Percentiles rank a stretch among this genome's conserved stretches.
These are phyloP conservation scores for Aspergillus pseudoglaucus DNA, from an alignment of 2,329 filamentous ascomycete genomes.

Conservation along the genomic window DNA sequence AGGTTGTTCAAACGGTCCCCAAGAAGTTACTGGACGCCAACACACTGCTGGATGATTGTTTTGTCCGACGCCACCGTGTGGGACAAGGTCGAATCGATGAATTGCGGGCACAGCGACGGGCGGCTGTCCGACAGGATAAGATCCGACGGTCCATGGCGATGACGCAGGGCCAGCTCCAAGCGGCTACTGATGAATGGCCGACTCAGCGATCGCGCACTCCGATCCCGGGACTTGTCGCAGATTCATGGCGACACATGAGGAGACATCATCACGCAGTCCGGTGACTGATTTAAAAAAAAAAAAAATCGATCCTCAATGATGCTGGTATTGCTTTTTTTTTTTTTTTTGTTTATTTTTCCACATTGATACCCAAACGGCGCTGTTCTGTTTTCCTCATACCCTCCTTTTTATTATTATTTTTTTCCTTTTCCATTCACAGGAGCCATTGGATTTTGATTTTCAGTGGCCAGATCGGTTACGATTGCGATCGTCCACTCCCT, in stretches of 20 bases:
- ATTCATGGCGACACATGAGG: conserved; percentile 30
- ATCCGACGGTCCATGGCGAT: conserved; percentile 32
- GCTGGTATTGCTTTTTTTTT: background rate
- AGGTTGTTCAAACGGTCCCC: conserved; percentile 82
- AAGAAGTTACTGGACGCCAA: conserved; percentile 77
- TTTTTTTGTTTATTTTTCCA: background rate
- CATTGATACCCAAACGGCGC: background rate
- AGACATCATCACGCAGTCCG: conserved; percentile 24
- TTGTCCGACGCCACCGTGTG: conserved; percentile 70
- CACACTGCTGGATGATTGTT: conserved; percentile 72
- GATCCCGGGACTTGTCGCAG: conserved; percentile 24
- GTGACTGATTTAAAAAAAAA: conserved; percentile 9
- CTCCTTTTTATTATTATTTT: background rate
- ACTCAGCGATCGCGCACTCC: conserved; percentile 20
- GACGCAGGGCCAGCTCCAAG: conserved; percentile 27
- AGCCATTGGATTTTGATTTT: conserved; percentile 1
- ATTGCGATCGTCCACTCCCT: background rate
- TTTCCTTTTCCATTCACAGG: conserved; percentile 2
- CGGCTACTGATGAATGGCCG: conserved; percentile 27
- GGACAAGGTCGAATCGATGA: conserved; percentile 77
- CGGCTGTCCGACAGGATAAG: conserved; percentile 39
- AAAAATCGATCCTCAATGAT: background rate
- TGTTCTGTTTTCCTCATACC: conserved; percentile 1
- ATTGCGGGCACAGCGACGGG: conserved; percentile 62
- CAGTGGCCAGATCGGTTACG: background rate